phyloP scores from a whole-genome alignment of 306 rosid genomes.

The Pueraria montana region DNA sequence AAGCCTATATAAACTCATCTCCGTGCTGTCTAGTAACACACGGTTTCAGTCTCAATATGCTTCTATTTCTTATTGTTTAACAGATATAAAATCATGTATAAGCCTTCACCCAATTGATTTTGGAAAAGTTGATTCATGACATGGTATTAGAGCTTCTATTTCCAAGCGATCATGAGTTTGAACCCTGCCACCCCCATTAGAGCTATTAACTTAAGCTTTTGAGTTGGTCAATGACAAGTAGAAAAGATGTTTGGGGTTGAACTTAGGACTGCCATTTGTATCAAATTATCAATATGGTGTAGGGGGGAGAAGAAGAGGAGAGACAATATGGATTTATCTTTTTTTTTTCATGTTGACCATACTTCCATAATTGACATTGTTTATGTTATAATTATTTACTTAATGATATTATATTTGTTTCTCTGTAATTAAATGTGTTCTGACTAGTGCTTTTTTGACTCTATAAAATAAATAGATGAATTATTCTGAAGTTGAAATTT shows the following conservation, averaged over 20 bases:
- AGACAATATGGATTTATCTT: neutral
- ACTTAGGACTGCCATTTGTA: neutral
- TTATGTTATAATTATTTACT: neutral
- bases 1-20: no score
- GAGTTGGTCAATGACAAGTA: no score
- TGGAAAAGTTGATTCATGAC: no score
- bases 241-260: neutral
- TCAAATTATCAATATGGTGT: neutral
- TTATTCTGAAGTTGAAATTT: neutral
- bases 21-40: no score
- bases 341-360: conserved; percentile 5
- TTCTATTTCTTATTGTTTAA: no score
- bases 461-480: neutral
- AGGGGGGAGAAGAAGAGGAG: neutral
- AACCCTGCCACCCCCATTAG: no score
- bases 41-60: no score
- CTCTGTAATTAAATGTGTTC: neutral
- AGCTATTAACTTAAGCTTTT: no score
- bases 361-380: neutral
- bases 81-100: no score
- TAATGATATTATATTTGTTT: neutral
- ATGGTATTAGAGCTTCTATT: no score
- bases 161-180: no score
- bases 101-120: no score
- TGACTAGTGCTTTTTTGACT: neutral